Evolutionary conservation across 257 asterid species (phyloP).

Genomic region (Ehretia macrophylla): DNA sequence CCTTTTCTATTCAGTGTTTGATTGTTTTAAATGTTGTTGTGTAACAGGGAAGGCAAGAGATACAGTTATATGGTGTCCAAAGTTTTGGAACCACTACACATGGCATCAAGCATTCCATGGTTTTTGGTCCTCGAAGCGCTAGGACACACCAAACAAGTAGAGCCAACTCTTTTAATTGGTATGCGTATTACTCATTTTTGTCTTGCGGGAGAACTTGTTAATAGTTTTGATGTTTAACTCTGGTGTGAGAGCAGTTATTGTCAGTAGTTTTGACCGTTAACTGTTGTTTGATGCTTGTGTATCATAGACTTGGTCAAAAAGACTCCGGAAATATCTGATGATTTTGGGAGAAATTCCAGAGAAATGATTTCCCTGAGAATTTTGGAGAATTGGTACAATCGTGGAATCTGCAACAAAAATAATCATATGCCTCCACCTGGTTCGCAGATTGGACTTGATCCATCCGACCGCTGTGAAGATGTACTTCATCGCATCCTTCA

Average conservation of each 20-base stretch:
- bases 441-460: conserved; percentile 31
- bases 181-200: conserved; percentile 7
- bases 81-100: conserved; percentile 24
- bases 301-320: conserved; percentile 44
- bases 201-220: neutral
- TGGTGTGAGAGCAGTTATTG: neutral
- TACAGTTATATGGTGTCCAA: conserved; percentile 21
- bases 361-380: conserved; percentile 49
- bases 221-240: conserved; percentile 1
- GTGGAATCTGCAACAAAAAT: conserved; percentile 15
- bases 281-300: conserved; percentile 16
- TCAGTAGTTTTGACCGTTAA: neutral
- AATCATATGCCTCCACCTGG: conserved; percentile 17
- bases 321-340: conserved; percentile 37
- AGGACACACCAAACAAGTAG: conserved; percentile 38
- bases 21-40: neutral
- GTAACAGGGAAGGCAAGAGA: neutral
- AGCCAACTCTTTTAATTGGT: conserved; percentile 49
- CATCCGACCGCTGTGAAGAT: conserved; percentile 43
- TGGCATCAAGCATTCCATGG: conserved; percentile 52
- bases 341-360: conserved; percentile 42
- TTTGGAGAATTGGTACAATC: conserved; percentile 34
- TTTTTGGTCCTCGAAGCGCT: conserved; percentile 58
- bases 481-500: conserved; percentile 32
- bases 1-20: neutral